These are phyloP conservation scores for Microcyclosporella mali DNA, from an alignment of 2,329 filamentous ascomycete genomes.

Conservation along the genomic window DNA sequence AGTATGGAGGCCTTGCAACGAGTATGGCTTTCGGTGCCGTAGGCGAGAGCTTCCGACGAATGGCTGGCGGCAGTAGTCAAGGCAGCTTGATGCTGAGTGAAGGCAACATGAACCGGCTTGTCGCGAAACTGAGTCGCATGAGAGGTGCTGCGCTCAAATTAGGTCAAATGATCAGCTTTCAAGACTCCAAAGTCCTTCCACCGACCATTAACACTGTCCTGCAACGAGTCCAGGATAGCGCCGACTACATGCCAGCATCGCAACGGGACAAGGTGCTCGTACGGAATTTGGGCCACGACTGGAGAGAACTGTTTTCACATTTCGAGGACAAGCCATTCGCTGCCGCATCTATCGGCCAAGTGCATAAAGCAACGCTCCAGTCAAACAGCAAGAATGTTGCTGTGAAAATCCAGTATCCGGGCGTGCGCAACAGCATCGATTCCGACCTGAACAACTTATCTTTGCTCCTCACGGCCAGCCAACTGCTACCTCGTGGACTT, in stretches of 20 bases:
- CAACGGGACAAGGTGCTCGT: conserved; percentile 81
- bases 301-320: conserved; percentile 73
- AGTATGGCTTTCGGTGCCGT: conserved; percentile 94
- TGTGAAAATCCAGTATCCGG: conserved; percentile 96
- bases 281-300: conserved; percentile 72
- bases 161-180: conserved; percentile 97
- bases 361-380: conserved; percentile 76
- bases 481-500: conserved; percentile 80
- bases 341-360: conserved; percentile 93
- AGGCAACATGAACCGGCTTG: conserved; percentile 85
- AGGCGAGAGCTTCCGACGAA: conserved; percentile 74
- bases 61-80: conserved; percentile 55
- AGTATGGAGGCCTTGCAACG: conserved; percentile 86
- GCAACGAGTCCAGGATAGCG: conserved; percentile 89
- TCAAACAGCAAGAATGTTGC: conserved; percentile 71
- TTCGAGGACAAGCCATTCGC: conserved; percentile 92
- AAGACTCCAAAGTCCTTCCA: conserved; percentile 93
- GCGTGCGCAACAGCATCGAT: conserved; percentile 91
- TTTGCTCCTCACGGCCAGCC: conserved; percentile 81
- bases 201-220: conserved; percentile 80
- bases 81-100: conserved; percentile 84
- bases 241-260: conserved; percentile 95
- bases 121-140: conserved; percentile 91
- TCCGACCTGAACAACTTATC: conserved; percentile 92
- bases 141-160: conserved; percentile 93